phyloP scores from a whole-genome alignment of 208 protist species.

The Naegleria lovaniensis region DNA sequence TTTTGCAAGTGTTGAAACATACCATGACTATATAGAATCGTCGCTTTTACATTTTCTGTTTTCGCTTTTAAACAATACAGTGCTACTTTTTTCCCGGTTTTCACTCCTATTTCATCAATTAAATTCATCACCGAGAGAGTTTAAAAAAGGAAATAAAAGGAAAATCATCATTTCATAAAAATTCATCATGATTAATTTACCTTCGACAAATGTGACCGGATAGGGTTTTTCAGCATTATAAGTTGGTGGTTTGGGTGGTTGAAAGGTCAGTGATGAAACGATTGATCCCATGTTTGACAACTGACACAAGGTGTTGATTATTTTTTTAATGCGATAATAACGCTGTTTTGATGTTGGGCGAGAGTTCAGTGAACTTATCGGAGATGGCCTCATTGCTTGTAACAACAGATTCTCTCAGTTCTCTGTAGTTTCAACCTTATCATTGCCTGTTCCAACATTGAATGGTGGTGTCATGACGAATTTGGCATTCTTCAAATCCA shows the following conservation, averaged over 20 bases:
- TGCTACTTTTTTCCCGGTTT: neutral
- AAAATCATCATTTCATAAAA: neutral
- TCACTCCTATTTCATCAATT: neutral
- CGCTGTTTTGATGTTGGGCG: too few species aligned
- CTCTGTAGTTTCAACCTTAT: too few species aligned
- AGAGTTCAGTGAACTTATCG: too few species aligned
- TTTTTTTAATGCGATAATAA: too few species aligned
- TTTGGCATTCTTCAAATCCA: too few species aligned
- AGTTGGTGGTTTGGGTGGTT: neutral
- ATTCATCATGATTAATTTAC: neutral
- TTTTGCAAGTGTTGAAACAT: neutral
- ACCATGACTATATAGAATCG: constrained; percentile 2
- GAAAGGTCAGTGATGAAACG: neutral
- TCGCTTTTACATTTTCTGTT: neutral
- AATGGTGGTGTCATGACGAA: too few species aligned
- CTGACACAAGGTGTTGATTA: too few species aligned
- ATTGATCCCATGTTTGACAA: neutral
- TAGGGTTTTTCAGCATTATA: neutral
- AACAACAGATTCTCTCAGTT: too few species aligned
- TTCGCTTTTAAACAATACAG: neutral
- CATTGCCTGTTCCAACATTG: too few species aligned
- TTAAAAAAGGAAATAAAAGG: neutral
- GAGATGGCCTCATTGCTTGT: too few species aligned
- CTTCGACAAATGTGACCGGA: neutral
- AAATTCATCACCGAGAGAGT: too few species aligned